A percentile compares a stretch with the other conserved stretches of the same genome.
These are phyloP conservation scores for Scytalidium lignicola DNA, from an alignment of 2,329 filamentous ascomycete species.

Conservation along the genomic window DNA sequence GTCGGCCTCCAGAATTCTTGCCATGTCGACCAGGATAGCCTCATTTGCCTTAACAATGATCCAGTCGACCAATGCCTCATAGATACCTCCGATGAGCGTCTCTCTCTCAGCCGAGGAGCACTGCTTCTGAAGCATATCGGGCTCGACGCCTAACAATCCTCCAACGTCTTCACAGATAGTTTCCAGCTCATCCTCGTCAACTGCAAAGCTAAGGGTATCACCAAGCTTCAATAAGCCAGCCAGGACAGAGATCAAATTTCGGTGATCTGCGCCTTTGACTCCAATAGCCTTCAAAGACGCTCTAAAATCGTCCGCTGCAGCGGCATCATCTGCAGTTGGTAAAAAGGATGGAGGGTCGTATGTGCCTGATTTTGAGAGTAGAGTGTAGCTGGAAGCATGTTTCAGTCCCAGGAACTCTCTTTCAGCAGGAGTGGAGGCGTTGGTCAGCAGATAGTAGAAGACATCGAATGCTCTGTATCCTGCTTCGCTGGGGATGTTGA, in stretches of 20 bases:
- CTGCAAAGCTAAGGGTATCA: constrained; percentile 77
- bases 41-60: constrained; percentile 85
- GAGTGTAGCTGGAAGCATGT: constrained; percentile 67
- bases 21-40: constrained; percentile 72
- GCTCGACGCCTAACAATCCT: constrained; percentile 78
- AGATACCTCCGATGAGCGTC: constrained; percentile 77
- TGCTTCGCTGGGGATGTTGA: constrained; percentile 71
- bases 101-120: constrained; percentile 81
- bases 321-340: constrained; percentile 86
- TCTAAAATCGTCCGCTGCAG: constrained; percentile 89
- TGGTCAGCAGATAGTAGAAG: constrained; percentile 93
- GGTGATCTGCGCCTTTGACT: constrained; percentile 79
- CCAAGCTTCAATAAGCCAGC: constrained; percentile 87
- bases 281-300: constrained; percentile 83
- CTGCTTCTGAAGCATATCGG: constrained; percentile 71
- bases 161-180: constrained; percentile 87
- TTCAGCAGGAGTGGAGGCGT: constrained; percentile 83
- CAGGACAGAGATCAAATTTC: constrained; percentile 79
- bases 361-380: constrained; percentile 78
- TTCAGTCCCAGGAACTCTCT: constrained; percentile 82
- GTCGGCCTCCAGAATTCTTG: constrained; percentile 57
- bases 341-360: constrained; percentile 84
- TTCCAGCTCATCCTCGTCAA: constrained; percentile 81
- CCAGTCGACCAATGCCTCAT: constrained; percentile 94
- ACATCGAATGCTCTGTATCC: constrained; percentile 95